Conservation (phyloP, 2,329 filamentous ascomycete species). For the Bipolaris cookei region DNA sequence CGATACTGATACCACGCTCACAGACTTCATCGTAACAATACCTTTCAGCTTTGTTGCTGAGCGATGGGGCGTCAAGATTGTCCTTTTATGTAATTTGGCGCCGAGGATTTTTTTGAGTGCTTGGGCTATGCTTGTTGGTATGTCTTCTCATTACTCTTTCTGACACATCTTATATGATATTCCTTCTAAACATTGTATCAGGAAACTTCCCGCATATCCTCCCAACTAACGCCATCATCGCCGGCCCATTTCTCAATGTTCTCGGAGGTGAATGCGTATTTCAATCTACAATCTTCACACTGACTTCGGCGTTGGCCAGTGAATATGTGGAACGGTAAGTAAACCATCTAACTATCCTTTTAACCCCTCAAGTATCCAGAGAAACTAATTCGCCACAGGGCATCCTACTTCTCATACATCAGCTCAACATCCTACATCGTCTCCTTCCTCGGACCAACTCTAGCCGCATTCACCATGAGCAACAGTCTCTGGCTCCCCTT, state of each 20-base stretch:
- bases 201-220: slow-evolving; percentile 36
- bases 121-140: slow-evolving; percentile 44
- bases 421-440: slow-evolving; percentile 46
- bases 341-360: too few relatives aligned
- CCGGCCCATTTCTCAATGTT: slow-evolving; percentile 38
- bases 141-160: slow-evolving; percentile 6
- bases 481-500: slow-evolving; percentile 47
- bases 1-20: slow-evolving; percentile 1
- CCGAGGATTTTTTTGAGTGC: slow-evolving; percentile 38
- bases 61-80: slow-evolving; percentile 34
- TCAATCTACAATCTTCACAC: slow-evolving; percentile 42
- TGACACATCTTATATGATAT: not conserved
- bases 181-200: slow-evolving; percentile 6
- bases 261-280: slow-evolving; percentile 49
- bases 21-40: slow-evolving; percentile 46
- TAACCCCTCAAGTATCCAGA: not conserved
- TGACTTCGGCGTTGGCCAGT: slow-evolving; percentile 41
- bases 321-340: slow-evolving; percentile 43
- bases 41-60: slow-evolving; percentile 46
- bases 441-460: slow-evolving; percentile 43
- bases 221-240: slow-evolving; percentile 41
- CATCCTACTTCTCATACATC: slow-evolving; percentile 47
- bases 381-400: slow-evolving; percentile 19
- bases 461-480: slow-evolving; percentile 46
- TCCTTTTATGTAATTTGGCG: slow-evolving; percentile 44